Base-by-base conservation (phyloP, 2,329 filamentous ascomycete species). In the Thelonectria olida region DNA sequence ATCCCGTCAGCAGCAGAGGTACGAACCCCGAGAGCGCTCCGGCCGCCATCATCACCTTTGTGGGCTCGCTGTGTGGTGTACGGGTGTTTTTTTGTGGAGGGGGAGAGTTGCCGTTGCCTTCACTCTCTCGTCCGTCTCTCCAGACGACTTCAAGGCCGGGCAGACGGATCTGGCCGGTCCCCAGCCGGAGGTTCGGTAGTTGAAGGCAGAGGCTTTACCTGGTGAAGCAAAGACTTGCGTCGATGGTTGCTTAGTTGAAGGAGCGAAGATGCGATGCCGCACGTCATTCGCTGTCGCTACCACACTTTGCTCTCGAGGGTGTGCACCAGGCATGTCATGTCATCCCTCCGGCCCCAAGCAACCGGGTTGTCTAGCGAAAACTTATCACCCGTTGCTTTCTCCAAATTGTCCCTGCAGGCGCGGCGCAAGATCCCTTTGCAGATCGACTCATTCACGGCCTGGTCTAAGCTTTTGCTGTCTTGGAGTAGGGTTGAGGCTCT, bases 121-220 rank as follows among this genome's bases (percentile, higher is more conserved):
- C 5, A 22, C 34, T 23, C 17, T 22, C 7, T 23, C 19, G n/a
- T 22, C 22, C 28, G 28, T 31, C 39, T 42, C 7, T 22, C 10
- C 20, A 39, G 6, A 15, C n/a, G 36, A n/a, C 15, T 39, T 10
- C 36, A 39, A 10, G 38, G 59, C 52, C 64, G 67, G 67, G 45
- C 66, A 67, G 55, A 52, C 54, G 68, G 68, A 67, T 60, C 60
- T 58, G 41, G 19, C 39, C 31, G 38, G 34, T 49, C 15, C 12
- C 15, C 13, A 12, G 47, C 50, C 51, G 45, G 51, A 44, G 25
- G 54, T 7, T 56, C 59, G 48, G 48, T 51, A 57, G 34, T 45
- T 47, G 28, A 12, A 53, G 10, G n/a, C n/a, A 15, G 19, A 13
- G 4, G n/a, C 34, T 12, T 15, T 13, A 36, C 7, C 10, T 36